These are phyloP conservation scores for Kodamaea restingae DNA, from an alignment of 805 yeast genomes.

Conservation along the genomic window DNA sequence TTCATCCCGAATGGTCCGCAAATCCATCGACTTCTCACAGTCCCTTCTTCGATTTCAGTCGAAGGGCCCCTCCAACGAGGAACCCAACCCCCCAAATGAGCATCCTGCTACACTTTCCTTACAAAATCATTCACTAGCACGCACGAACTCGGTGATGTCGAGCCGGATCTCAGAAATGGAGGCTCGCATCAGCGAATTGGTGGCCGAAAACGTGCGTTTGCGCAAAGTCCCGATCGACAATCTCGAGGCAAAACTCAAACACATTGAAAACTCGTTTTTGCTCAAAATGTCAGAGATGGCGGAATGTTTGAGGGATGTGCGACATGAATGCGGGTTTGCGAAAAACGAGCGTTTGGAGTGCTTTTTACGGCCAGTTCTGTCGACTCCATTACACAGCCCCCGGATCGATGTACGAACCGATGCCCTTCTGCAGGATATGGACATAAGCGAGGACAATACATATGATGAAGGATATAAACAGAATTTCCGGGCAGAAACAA, in stretches of 20 bases:
- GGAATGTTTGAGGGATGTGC: slow-evolving; percentile 37
- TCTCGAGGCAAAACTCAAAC: slow-evolving; percentile 33
- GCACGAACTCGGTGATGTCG: slow-evolving; percentile 51
- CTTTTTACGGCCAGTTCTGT: slow-evolving; percentile 14
- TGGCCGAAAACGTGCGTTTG: slow-evolving; percentile 46
- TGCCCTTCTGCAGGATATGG: slow-evolving; percentile 1
- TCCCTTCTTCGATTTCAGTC: slow-evolving; percentile 13
- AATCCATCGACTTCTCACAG: slow-evolving; percentile 16
- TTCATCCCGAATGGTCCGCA: slow-evolving; percentile 10
- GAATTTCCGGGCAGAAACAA: too few species aligned
- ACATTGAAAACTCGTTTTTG: slow-evolving; percentile 40
- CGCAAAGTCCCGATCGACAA: slow-evolving; percentile 24
- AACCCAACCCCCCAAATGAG: neutral
- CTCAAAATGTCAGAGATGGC: slow-evolving; percentile 44
- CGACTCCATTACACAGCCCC: slow-evolving; percentile 16
- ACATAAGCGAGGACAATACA: neutral
- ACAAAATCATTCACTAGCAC: slow-evolving; percentile 60
- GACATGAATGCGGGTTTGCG: slow-evolving; percentile 38
- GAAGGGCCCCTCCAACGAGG: neutral
- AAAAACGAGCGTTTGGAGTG: slow-evolving; percentile 16
- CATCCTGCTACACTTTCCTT: slow-evolving; percentile 18
- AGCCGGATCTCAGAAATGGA: slow-evolving; percentile 52
- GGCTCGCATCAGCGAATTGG: slow-evolving; percentile 43
- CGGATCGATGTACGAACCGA: neutral
- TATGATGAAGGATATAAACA: neutral